Evolutionary conservation across 257 asterid genomes (phyloP).

Genomic region (Petrea volubilis): DNA sequence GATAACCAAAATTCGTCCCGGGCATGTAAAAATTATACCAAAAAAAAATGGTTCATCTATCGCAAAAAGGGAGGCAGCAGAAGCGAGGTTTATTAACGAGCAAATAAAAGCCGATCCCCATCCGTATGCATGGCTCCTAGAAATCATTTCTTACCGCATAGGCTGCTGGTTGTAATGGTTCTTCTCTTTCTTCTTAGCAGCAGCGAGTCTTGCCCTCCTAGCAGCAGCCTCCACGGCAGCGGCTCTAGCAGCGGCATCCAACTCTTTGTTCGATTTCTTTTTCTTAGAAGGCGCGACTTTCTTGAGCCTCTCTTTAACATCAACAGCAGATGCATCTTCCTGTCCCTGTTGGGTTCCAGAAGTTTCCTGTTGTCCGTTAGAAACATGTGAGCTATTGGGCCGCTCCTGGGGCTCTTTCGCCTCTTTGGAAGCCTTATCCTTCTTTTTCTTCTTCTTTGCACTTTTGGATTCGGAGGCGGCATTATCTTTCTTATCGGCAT

Average conservation of each 20-base stretch:
- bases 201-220: slow-evolving; percentile 80
- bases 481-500: slow-evolving; percentile 48
- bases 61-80: slow-evolving; percentile 21
- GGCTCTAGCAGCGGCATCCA: slow-evolving; percentile 80
- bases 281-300: slow-evolving; percentile 72
- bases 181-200: slow-evolving; percentile 96
- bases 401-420: slow-evolving; percentile 63
- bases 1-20: slow-evolving; percentile 22
- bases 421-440: slow-evolving; percentile 77
- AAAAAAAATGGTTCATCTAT: slow-evolving; percentile 28
- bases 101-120: slow-evolving; percentile 28
- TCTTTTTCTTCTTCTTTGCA: slow-evolving; percentile 57
- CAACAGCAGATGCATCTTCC: slow-evolving; percentile 59
- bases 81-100: slow-evolving; percentile 29
- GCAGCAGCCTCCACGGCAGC: slow-evolving; percentile 95
- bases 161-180: slow-evolving; percentile 95
- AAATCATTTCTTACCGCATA: slow-evolving; percentile 41
- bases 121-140: slow-evolving; percentile 7
- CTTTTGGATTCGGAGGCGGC: slow-evolving; percentile 55
- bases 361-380: slow-evolving; percentile 42
- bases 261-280: slow-evolving; percentile 78
- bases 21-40: slow-evolving; percentile 20
- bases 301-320: slow-evolving; percentile 73
- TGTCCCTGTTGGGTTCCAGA: slow-evolving; percentile 34
- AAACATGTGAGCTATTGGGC: slow-evolving; percentile 42